Evolutionary conservation across 2,329 filamentous ascomycete genomes (phyloP).

Genomic region (Ophiostoma fasciatum): DNA sequence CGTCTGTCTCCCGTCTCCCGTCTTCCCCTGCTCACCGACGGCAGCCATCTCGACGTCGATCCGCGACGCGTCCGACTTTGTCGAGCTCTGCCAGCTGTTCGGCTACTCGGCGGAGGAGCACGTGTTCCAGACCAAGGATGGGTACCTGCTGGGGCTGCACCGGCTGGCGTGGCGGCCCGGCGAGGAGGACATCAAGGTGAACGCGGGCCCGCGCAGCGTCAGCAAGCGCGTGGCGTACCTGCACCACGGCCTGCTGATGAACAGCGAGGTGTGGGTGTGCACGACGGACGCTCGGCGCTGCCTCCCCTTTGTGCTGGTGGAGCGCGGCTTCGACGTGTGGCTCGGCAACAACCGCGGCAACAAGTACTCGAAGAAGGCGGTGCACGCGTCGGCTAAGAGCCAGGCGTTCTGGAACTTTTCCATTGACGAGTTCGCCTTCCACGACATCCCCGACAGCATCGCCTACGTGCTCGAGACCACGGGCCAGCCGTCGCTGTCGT

Average conservation of each 20-base stretch:
- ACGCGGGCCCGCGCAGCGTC: constrained; percentile 50
- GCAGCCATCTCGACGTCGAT: constrained; percentile 58
- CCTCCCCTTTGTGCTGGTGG: constrained; percentile 76
- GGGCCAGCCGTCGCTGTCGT: constrained; percentile 69
- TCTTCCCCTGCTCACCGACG: constrained; percentile 25
- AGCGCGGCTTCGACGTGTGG: constrained; percentile 93
- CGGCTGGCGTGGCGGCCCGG: constrained; percentile 70
- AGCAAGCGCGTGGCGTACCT: constrained; percentile 83
- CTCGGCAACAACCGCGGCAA: constrained; percentile 96
- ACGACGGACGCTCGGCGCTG: constrained; percentile 74
- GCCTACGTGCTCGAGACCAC: constrained; percentile 80
- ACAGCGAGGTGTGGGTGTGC: constrained; percentile 96
- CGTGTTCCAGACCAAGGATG: constrained; percentile 85
- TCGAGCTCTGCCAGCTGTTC: constrained; percentile 81
- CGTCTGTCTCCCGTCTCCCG: constrained; percentile 29
- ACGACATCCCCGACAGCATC: constrained; percentile 93
- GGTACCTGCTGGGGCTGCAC: constrained; percentile 82
- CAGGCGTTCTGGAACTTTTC: constrained; percentile 91
- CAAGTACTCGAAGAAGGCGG: constrained; percentile 96
- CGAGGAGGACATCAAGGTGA: constrained; percentile 67
- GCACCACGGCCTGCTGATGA: constrained; percentile 95
- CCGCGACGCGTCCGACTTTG: constrained; percentile 78
- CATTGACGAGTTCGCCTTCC: constrained; percentile 95
- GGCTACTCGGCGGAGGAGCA: constrained; percentile 95
- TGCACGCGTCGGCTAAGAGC: constrained; percentile 58